Evolutionary conservation across 306 rosid genomes (phyloP).

Genomic region (Rubus idaeus): DNA sequence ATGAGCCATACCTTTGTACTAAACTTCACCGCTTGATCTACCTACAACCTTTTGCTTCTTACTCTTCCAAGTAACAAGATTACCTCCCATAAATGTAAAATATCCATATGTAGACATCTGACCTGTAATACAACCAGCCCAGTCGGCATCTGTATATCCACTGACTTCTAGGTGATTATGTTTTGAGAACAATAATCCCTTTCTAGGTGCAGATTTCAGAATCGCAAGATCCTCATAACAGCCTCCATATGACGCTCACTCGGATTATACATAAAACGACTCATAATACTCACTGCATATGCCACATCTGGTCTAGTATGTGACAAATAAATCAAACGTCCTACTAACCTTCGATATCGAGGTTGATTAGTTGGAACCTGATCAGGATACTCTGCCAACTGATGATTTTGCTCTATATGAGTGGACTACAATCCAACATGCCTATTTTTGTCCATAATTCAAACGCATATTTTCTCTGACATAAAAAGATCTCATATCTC

Average conservation of each 20-base stretch:
- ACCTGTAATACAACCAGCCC: too few species aligned
- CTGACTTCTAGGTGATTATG: neutral
- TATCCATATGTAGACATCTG: too few species aligned
- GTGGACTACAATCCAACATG: neutral
- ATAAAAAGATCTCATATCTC: neutral
- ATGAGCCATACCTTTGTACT: too few species aligned
- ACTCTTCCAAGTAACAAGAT: too few species aligned
- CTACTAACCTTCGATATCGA: neutral
- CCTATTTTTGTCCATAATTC: neutral
- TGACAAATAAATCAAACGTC: neutral
- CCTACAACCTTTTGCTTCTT: too few species aligned
- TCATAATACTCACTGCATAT: neutral
- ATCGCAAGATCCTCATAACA: neutral
- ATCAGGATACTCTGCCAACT: neutral
- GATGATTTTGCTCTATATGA: neutral
- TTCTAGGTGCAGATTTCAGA: neutral
- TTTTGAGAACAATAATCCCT: neutral
- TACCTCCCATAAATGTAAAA: too few species aligned
- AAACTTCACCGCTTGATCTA: too few species aligned
- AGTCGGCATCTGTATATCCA: too few species aligned
- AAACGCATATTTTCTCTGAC: neutral
- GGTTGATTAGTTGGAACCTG: neutral
- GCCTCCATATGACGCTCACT: neutral
- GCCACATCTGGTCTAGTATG: neutral
- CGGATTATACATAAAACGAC: neutral